Base-by-base conservation (phyloP, 2,329 filamentous ascomycete genomes). In the Exophiala sideris region DNA sequence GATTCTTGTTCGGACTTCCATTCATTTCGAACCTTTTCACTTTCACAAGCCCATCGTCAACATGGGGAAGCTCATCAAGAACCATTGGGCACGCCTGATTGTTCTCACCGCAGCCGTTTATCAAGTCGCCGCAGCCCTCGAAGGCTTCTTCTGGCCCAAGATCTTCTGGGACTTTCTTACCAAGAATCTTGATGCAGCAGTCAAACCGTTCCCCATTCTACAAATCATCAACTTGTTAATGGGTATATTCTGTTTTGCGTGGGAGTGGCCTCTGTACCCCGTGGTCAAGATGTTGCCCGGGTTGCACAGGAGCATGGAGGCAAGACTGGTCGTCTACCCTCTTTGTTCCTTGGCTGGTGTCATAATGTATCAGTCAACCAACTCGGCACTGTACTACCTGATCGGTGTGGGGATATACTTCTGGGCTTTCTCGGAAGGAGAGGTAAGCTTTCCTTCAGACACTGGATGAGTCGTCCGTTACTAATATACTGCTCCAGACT, bases 11-110 rank as follows among this genome's bases (percentile, higher is more conserved):
- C 48, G 49, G 16, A 16, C 33, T 29, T 16, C 49, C 48, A 44
- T 55, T 42, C 45, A 40, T 24, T 16, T 46, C 46, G 32, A 34
- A 14, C 35, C 45, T 18, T 40, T 24, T n/a, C 33, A 18, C 24
- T 33, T 34, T 36, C 41, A 10, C 36, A 33, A 35, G 24, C 29
- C 45, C 53, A 44, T 52, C 52, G 38, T 52, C 61, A 73, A 61
- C 62, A 99, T 99, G 94, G 94, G 94, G 73, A 94, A 87, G 75
- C 85, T 99, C 70, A 97, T 99, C 78, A 99, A 99, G 82, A 97
- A 97, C 78, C 94, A 99, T 79, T 96, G 90, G 90, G 94, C 91
- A 64, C 87, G 94, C 58, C 85, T 99, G 67, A 94, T 99, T 68
- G 82, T 95, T 73, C 78, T 99, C 70, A 89, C 89, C 24, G 90